Base-by-base conservation (phyloP, 495 filamentous ascomycete species). In the Penicillium diatomitis region DNA sequence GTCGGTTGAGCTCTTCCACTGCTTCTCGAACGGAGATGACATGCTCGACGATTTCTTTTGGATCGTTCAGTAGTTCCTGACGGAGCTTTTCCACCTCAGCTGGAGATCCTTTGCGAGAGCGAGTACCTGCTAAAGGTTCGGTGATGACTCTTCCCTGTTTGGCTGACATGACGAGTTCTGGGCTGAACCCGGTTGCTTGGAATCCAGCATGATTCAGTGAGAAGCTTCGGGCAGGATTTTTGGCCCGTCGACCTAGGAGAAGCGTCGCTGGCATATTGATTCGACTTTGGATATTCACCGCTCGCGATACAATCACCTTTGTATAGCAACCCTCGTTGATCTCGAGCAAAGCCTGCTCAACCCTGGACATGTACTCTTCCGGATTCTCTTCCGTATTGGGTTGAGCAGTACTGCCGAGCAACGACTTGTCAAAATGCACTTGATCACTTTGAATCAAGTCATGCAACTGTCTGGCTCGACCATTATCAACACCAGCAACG, bases 41-140 rank as follows among this genome's bases (percentile, higher is more conserved):
- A 47, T 54, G 55, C 32, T 58, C 55, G 8, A 52, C 37, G 36
- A 58, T 54, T 32, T 54, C 55, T 29, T 54, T 58, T 9, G 44
- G 48, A 20, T 58, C 51, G 20, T 37, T 48, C 3, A 43, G 6
- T 7, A 58, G 28, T 12, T 54, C 55, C 32, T 49, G n/a, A 12
- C 32, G 40, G 2, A 58, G 48, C 10, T 28, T 9, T 33, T 48
- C 37, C 12, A 51, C 38, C 12, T 49, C 48, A 4, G 27, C 41
- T 31, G 27, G 32, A 27, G 47, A 31, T 2, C 48, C 48, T 33
- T 20, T 34, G 20, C 39, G 27, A 8, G 55, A 50, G 4, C 55
- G 44, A 4, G 55, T 58, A 8, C 55, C 55, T 28, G 51, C 55
- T 8, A 58, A 41, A 1, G 51, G 55, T 37, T 58, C 55, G 20